Conservation (phyloP, 345 rosid species). For the Sisymbrium irio region DNA sequence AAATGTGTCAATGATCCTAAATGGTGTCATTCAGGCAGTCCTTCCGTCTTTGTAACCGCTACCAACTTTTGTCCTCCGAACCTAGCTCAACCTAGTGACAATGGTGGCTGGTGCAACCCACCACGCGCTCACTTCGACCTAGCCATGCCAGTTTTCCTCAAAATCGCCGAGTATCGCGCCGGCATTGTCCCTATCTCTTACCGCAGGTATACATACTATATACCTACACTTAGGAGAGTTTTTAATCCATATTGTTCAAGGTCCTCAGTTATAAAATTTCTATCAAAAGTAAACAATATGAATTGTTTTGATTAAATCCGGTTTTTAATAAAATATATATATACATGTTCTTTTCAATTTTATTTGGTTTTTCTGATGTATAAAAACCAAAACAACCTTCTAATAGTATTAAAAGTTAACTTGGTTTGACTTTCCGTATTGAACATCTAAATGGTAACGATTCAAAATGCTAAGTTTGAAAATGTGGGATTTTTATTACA, state of each 20-base stretch:
- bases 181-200: conserved; percentile 69
- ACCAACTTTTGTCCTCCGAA: conserved; percentile 77
- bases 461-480: not conserved
- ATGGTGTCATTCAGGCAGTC: conserved; percentile 70
- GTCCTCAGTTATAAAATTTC: too few relatives aligned
- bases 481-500: conserved; percentile 10
- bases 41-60: conserved; percentile 64
- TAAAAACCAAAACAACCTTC: not conserved
- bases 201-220: conserved; percentile 30
- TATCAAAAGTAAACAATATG: too few relatives aligned
- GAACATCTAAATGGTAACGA: not conserved
- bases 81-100: conserved; percentile 44
- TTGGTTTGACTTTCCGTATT: not conserved
- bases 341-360: too few relatives aligned
- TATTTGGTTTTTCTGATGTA: too few relatives aligned
- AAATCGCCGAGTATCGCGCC: conserved; percentile 60
- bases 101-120: conserved; percentile 92
- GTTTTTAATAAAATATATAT: too few relatives aligned
- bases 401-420: not conserved
- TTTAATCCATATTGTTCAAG: too few relatives aligned
- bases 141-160: conserved; percentile 41
- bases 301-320: too few relatives aligned
- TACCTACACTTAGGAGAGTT: not conserved
- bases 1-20: conserved; percentile 58
- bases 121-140: conserved; percentile 53